Conservation (phyloP, 208 protist genomes). For the Trypanosoma boissoni region DNA sequence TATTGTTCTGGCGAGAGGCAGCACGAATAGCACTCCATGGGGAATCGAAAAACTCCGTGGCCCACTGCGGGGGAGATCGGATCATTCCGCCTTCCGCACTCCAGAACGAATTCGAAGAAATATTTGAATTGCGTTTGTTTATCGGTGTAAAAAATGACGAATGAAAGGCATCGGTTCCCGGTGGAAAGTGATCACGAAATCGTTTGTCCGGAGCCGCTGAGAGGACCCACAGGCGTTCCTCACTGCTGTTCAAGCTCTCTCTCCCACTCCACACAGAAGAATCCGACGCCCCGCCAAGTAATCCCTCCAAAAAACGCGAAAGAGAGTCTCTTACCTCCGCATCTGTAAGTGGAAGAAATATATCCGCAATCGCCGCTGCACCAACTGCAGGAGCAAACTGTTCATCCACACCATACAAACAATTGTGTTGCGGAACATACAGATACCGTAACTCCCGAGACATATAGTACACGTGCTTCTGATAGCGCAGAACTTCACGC, state of each 20-base stretch:
- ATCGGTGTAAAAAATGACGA: neutral
- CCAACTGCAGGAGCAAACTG: slow-evolving; percentile 37
- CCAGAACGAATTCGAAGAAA: neutral
- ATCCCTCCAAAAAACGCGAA: slow-evolving; percentile 1
- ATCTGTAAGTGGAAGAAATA: slow-evolving; percentile 51
- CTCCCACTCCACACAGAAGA: slow-evolving; percentile 1
- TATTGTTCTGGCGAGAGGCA: neutral
- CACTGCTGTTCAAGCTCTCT: neutral
- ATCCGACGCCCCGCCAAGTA: slow-evolving; percentile 5
- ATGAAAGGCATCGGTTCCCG: slow-evolving; percentile 46
- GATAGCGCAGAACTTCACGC: slow-evolving; percentile 25
- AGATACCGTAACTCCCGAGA: slow-evolving; percentile 28
- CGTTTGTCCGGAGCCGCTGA: slow-evolving; percentile 34
- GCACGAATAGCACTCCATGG: slow-evolving; percentile 8
- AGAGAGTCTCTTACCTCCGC: slow-evolving; percentile 13
- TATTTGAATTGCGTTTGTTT: neutral
- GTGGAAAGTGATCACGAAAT: slow-evolving; percentile 53
- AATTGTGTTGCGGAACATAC: slow-evolving; percentile 72
- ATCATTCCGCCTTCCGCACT: slow-evolving; percentile 11
- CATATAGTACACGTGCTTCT: slow-evolving; percentile 32
- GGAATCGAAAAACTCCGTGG: slow-evolving; percentile 18
- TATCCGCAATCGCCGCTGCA: slow-evolving; percentile 33
- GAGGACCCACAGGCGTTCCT: slow-evolving; percentile 21
- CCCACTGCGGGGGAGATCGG: slow-evolving; percentile 34
- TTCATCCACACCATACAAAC: slow-evolving; percentile 58